phyloP scores from a whole-genome alignment of 345 rosid genomes.

The Anastatica hierochuntica region DNA sequence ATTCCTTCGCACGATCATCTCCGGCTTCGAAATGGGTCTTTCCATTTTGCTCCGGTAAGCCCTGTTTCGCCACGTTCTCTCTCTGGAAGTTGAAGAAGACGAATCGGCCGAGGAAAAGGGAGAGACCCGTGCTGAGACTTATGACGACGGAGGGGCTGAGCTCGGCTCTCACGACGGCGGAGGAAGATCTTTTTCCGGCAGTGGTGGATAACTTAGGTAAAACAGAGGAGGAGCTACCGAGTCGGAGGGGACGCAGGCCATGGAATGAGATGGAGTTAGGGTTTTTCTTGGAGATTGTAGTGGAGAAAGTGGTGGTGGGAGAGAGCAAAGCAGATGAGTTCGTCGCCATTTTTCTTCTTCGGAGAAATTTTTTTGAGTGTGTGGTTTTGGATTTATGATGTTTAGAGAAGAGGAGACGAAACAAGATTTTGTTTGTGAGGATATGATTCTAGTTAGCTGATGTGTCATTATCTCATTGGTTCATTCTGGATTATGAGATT shows the following conservation, averaged over 20 bases:
- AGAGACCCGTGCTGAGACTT: constrained; percentile 92
- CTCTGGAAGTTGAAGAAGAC: constrained; percentile 99
- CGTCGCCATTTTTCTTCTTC: constrained; percentile 22
- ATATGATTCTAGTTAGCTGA: not conserved
- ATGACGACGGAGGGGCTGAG: constrained; percentile 67
- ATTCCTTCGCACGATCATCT: constrained; percentile 84
- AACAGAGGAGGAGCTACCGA: constrained; percentile 20
- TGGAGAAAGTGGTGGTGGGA: constrained; percentile 18
- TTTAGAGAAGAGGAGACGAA: no score
- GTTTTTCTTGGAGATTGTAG: constrained; percentile 13
- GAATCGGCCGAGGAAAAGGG: constrained; percentile 86
- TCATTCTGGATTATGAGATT: constrained; percentile 25
- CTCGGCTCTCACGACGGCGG: constrained; percentile 46
- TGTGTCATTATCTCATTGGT: constrained; percentile 23
- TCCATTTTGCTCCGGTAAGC: constrained; percentile 97
- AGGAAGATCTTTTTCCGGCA: constrained; percentile 21
- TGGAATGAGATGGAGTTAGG: constrained; percentile 30
- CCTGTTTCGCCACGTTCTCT: constrained; percentile 93
- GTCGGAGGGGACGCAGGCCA: constrained; percentile 30
- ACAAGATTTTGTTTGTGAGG: no score
- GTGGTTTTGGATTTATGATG: no score
- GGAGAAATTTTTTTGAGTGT: no score
- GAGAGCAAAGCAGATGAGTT: constrained; percentile 26
- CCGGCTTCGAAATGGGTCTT: constrained; percentile 92
- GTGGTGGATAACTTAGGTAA: constrained; percentile 16